Evolutionary conservation across 2,329 filamentous ascomycete genomes (phyloP).

Genomic region (Pestalotiopsis sp.): DNA sequence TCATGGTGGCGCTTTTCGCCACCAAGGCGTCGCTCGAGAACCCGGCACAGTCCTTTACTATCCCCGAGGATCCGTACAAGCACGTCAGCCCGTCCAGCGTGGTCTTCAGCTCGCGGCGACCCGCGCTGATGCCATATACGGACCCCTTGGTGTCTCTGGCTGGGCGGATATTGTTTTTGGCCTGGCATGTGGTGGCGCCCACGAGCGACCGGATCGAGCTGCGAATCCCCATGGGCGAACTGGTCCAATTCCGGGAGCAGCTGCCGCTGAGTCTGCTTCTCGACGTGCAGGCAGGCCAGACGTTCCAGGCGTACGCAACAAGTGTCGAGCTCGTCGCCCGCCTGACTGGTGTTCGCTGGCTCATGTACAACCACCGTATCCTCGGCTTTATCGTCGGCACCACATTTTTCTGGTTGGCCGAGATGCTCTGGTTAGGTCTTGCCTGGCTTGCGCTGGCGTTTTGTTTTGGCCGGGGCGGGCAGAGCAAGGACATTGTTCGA

Average conservation of each 20-base stretch:
- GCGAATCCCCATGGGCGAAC: constrained; percentile 72
- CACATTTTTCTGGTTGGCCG: constrained; percentile 73
- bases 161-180: constrained; percentile 64
- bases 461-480: constrained; percentile 33
- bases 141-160: constrained; percentile 69
- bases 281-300: constrained; percentile 70
- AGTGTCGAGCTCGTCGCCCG: constrained; percentile 72
- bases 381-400: constrained; percentile 71
- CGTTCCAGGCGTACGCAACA: constrained; percentile 76
- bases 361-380: constrained; percentile 85
- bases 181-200: constrained; percentile 65
- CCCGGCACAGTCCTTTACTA: constrained; percentile 25
- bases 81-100: constrained; percentile 44
- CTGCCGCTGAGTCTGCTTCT: constrained; percentile 52
- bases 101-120: constrained; percentile 68
- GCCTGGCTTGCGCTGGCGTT: constrained; percentile 62
- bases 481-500: constrained; percentile 20
- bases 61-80: constrained; percentile 28
- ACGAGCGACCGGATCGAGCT: constrained; percentile 64
- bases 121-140: constrained; percentile 78
- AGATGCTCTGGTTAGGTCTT: constrained; percentile 67
- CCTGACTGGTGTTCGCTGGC: constrained; percentile 75
- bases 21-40: constrained; percentile 49
- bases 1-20: constrained; percentile 86
- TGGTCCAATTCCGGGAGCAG: constrained; percentile 61